Percentiles rank a stretch among this genome's conserved stretches.
phyloP scores from a whole-genome alignment of 2,329 filamentous ascomycete genomes.

The Tympanopsis confertula region DNA sequence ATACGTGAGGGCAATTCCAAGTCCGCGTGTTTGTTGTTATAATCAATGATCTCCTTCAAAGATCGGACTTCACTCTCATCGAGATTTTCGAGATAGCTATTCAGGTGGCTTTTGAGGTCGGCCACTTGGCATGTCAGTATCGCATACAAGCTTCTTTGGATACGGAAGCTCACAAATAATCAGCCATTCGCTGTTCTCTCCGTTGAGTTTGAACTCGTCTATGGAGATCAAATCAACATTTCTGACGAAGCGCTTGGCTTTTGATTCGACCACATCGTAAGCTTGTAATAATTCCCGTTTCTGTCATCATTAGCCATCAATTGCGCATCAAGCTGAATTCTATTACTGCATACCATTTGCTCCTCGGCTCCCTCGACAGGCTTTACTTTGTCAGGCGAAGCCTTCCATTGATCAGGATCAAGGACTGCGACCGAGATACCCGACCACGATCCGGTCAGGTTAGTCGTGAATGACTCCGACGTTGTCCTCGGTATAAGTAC shows the following conservation, averaged over 20 bases:
- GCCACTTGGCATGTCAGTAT: background rate
- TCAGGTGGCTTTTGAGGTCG: background rate
- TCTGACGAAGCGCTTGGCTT: background rate
- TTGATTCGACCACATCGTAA: background rate
- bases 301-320: background rate
- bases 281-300: background rate
- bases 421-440: conserved; percentile 2
- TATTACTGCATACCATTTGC: background rate
- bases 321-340: background rate
- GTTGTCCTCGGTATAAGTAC: background rate
- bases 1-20: background rate
- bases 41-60: background rate
- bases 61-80: background rate
- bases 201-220: background rate
- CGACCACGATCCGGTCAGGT: conserved; percentile 1
- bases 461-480: background rate
- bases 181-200: background rate
- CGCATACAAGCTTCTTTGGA: background rate
- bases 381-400: background rate
- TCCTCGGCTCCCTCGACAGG: background rate
- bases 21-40: background rate
- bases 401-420: background rate
- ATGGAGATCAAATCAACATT: background rate
- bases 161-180: background rate
- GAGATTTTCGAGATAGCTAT: background rate